Evolutionary conservation across 768 basidiomycete species (phyloP), one percentile per base, ranked within the genome.

Genomic region (Tricholoma saponaceum): DNA sequence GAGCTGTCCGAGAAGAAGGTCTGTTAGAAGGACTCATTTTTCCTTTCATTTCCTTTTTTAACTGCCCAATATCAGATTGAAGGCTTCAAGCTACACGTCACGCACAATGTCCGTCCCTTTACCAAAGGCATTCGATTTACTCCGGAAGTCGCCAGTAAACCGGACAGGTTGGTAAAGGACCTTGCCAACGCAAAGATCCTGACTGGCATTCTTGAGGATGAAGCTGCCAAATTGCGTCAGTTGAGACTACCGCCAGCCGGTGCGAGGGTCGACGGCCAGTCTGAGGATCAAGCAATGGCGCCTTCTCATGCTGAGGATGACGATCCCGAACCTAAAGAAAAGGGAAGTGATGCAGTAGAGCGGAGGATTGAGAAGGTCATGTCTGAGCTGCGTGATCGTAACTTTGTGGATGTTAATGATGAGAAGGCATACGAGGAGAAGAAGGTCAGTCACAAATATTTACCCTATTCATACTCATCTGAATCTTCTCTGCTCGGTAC

Each of bases 61-160:
- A 54, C 28, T n/a, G 22, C 58, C 54, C 55, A 59, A 22, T 60
- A 56, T 22, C 64, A 97, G 95, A 92, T 98, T 67, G 92, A 95
- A 69, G 91, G 89, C 56, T 97, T 98, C 79, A 95, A 93, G 67
- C 77, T 97, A 52, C 94, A 96, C 71, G 89, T 95, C 64, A 84
- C 89, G 32, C 92, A 91, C 69, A 90, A 85, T 66, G 77, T 82
- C 50, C 86, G 83, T 61, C 88, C 92, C 28, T 90, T 90, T 73
- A 81, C 85, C 56, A 89, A 88, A 65, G 81, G 87, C 61, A 74
- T 92, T 57, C 87, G 93, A 49, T 85, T 84, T 64, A 83, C 95
- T 4, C 93, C 95, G 22, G 86, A 92, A 65, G 81, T 89, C 20
- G 86, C 92, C 20, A 90, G 86, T 69, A 82, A 82, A 55, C 87